Conservation (phyloP, 1,284 basidiomycete genomes). For the Ustilago trichophora region DNA sequence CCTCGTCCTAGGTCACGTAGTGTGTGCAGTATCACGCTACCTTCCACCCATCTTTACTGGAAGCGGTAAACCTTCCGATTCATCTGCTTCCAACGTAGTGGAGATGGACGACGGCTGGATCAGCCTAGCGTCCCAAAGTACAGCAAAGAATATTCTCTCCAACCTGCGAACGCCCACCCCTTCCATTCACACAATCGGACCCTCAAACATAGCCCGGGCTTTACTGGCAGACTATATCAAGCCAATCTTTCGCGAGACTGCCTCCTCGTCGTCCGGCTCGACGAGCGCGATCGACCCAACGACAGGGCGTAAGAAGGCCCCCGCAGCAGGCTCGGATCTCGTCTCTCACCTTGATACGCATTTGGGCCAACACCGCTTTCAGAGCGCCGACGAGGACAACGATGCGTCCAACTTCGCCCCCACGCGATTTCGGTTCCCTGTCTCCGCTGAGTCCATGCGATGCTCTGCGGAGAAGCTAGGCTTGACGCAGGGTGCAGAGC, state of each 20-base stretch:
- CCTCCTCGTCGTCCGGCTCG: slow-evolving; percentile 11
- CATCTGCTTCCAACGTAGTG: background rate
- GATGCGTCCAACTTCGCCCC: slow-evolving; percentile 16
- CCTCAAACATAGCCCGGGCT: slow-evolving; percentile 2
- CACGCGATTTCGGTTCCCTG: too few species aligned
- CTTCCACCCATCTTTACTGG: background rate
- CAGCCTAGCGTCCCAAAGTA: background rate
- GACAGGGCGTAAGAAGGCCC: slow-evolving; percentile 22
- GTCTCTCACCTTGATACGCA: slow-evolving; percentile 20
- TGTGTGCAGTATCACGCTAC: slow-evolving; percentile 18
- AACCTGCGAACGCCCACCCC: too few species aligned
- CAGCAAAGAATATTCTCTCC: too few species aligned
- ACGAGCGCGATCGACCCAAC: slow-evolving; percentile 11
- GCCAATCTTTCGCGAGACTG: slow-evolving; percentile 23
- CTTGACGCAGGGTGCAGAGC: too few species aligned
- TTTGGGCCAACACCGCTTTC: slow-evolving; percentile 28
- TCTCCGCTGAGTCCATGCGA: too few species aligned
- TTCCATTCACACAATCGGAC: background rate
- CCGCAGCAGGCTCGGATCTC: slow-evolving; percentile 5
- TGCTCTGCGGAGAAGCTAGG: too few species aligned
- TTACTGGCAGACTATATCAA: slow-evolving; percentile 34
- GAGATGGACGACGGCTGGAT: slow-evolving; percentile 22
- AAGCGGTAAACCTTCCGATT: background rate
- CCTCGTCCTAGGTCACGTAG: slow-evolving; percentile 18
- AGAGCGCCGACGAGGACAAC: slow-evolving; percentile 15